These are phyloP conservation scores for Pseudonectria buxi DNA, from an alignment of 2,329 filamentous ascomycete genomes.

Conservation along the genomic window DNA sequence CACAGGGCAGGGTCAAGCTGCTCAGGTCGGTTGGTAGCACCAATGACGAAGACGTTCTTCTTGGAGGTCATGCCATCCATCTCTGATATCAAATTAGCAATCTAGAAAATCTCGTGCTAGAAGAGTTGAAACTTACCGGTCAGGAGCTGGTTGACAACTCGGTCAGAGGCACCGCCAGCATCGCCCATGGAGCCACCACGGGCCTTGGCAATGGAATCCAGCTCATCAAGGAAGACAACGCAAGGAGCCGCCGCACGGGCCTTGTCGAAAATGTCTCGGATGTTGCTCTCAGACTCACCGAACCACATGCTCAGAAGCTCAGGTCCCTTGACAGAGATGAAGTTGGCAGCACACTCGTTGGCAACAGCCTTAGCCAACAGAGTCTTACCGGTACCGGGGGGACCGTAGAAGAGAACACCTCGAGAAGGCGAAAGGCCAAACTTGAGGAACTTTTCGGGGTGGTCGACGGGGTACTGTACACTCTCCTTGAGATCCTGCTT, in stretches of 20 bases:
- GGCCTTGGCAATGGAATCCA: constrained; percentile 98
- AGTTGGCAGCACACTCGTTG: constrained; percentile 99
- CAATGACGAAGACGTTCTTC: constrained; percentile 99
- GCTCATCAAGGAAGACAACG: constrained; percentile 96
- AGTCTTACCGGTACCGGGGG: constrained; percentile 99
- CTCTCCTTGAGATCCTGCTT: constrained; percentile 99
- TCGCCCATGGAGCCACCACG: constrained; percentile 95
- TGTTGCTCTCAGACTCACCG: constrained; percentile 99
- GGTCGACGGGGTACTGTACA: constrained; percentile 98
- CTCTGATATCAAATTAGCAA: constrained; percentile 53
- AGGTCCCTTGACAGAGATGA: constrained; percentile 98
- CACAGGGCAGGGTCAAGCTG: constrained; percentile 97
- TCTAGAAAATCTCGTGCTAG: background rate
- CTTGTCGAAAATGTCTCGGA: constrained; percentile 99
- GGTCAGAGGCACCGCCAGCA: constrained; percentile 95
- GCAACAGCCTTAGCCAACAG: constrained; percentile 98
- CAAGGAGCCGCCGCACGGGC: constrained; percentile 95
- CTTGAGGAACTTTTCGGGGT: constrained; percentile 99
- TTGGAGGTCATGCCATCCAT: constrained; percentile 99
- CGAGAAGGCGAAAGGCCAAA: constrained; percentile 96
- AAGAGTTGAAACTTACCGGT: constrained; percentile 59
- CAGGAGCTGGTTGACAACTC: constrained; percentile 98
- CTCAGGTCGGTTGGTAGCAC: constrained; percentile 96
- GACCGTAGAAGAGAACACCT: constrained; percentile 97
- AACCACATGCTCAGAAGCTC: constrained; percentile 99